Base-by-base conservation (phyloP, 1,139 yeast genomes). In the Yamadazyma sp. region DNA sequence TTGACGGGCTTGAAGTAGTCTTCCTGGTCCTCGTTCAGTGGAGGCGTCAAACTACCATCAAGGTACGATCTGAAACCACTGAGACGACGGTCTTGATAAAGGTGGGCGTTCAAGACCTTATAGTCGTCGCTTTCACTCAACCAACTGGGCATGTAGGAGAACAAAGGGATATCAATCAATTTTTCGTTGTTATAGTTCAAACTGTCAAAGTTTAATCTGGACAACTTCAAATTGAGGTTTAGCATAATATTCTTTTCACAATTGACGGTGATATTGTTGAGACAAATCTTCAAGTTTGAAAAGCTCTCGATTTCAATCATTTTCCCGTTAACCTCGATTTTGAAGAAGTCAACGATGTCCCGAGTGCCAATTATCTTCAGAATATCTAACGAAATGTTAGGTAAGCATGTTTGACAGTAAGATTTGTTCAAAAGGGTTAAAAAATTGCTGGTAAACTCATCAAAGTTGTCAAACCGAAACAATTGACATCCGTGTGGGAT, bases 261-360 rank as follows among this genome's bases (percentile, higher is more conserved):
- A 28, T 41, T 37, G 17, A 43, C 44, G 6, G 44, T 41, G 7
- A 50, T 37, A 37, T 49, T 46, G 31, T 39, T 45, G 5, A 50
- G 34, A 15, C 39, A 33, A 15, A 50, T 37, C 31, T 46, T 50
- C 29, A 50, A 38, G 29, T 49, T 49, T 11, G 54, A 50, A 33
- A 49, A 48, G 17, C 42, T 50, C 7, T 45, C 41, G 7, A 50
- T 45, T 31, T 45, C 51, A 4, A 45, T 40, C 37, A 52, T 34
- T 28, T 44, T 46, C 0, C 65, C 67, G 40, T 58, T 55, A 12
- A 53, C 52, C 35, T 62, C 69, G 11, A 64, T 45, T 29, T 50
- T 48, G 23, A 45, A 45, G 26, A 59, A 46, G 2, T 43, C 37
- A 6, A 58, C 57, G 33, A 51, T 39, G 10, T 51, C 48, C 38